Evolutionary conservation across 2,329 filamentous ascomycete species (phyloP).

Genomic region (Fusarium compactum): DNA sequence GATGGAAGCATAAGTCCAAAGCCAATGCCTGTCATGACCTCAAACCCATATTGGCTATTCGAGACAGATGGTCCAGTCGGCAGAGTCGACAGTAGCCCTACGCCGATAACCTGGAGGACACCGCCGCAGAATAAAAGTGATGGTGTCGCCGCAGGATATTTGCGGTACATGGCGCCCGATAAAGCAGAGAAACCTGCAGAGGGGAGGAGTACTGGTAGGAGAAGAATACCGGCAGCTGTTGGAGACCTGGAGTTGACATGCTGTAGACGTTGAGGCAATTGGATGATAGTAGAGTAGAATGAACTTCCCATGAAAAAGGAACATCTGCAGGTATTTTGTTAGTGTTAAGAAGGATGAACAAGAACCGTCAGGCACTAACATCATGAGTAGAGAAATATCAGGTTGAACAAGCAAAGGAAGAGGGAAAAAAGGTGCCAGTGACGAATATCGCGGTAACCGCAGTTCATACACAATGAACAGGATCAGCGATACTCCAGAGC

Average conservation of each 20-base stretch:
- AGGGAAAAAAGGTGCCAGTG: not conserved
- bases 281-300: not conserved
- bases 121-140: not conserved
- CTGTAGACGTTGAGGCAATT: not conserved
- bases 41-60: not conserved
- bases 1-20: constrained; percentile 2
- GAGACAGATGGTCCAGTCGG: not conserved
- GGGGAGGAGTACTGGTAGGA: not conserved
- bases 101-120: not conserved
- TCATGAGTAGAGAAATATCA: not conserved
- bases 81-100: not conserved
- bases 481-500: not conserved
- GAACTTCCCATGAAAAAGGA: constrained; percentile 4
- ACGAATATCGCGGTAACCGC: not conserved
- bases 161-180: not conserved
- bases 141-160: not conserved
- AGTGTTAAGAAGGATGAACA: not conserved
- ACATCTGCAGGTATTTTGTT: not conserved
- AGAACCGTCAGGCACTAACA: not conserved
- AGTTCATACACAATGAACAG: not conserved
- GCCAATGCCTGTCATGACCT: not conserved
- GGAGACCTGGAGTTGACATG: not conserved
- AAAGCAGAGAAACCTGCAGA: not conserved
- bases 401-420: not conserved
- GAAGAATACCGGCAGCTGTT: not conserved